phyloP scores from a whole-genome alignment of 805 yeast species.

The Lipomyces oligophaga region DNA sequence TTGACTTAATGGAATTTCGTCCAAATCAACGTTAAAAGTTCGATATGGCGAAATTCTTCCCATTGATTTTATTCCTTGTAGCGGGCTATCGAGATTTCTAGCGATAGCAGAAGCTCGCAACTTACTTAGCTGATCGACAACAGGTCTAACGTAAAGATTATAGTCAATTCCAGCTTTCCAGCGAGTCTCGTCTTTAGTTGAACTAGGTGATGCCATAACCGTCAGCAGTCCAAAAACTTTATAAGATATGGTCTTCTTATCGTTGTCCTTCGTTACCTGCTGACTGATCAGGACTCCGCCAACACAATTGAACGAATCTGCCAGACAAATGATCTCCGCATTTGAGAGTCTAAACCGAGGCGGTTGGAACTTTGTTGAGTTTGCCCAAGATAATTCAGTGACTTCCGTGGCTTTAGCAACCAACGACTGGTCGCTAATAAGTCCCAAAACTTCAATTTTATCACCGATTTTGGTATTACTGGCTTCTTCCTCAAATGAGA shows the following conservation, averaged over 20 bases:
- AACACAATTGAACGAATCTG: slow-evolving; percentile 20
- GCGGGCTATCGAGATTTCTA: neutral
- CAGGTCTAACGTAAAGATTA: slow-evolving; percentile 21
- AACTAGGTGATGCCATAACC: slow-evolving; percentile 21
- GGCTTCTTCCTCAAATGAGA: slow-evolving; percentile 10
- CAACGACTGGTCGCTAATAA: slow-evolving; percentile 8
- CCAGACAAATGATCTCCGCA: slow-evolving; percentile 19
- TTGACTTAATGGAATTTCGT: slow-evolving; percentile 12
- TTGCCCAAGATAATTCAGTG: slow-evolving; percentile 11
- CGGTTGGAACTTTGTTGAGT: slow-evolving; percentile 25
- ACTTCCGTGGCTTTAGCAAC: slow-evolving; percentile 20
- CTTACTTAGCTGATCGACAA: slow-evolving; percentile 6
- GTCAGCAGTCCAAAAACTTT: slow-evolving; percentile 21
- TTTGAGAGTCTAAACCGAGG: slow-evolving; percentile 24
- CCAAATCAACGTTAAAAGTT: slow-evolving; percentile 23
- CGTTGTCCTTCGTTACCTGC: neutral
- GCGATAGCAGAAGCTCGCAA: neutral
- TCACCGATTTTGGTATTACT: slow-evolving; percentile 13
- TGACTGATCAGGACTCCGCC: slow-evolving; percentile 18
- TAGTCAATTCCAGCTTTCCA: slow-evolving; percentile 24
- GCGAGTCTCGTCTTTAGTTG: slow-evolving; percentile 17
- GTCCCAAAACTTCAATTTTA: slow-evolving; percentile 15
- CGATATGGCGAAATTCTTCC: neutral
- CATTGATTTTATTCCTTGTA: too few species aligned
- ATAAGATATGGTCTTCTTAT: slow-evolving; percentile 2